Percentiles rank a stretch among this genome's conserved stretches.
Conservation (phyloP, 352 stramenopile species). For the Peronospora tabacina region DNA sequence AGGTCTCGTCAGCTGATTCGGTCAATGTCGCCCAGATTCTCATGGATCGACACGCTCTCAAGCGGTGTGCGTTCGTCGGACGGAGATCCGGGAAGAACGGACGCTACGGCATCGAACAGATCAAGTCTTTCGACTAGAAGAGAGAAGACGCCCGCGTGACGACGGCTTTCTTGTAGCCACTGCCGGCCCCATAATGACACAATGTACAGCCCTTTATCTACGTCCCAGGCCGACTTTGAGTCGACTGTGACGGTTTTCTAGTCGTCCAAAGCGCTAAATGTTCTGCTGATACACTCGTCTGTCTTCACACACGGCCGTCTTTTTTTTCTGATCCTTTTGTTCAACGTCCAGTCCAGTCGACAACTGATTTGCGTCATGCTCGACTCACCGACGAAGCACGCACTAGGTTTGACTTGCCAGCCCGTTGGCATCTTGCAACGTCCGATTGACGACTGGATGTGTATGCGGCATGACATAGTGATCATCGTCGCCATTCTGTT, state of each 20-base stretch:
- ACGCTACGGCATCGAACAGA: conserved; percentile 16
- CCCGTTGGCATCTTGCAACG: neutral
- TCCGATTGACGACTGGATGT: neutral
- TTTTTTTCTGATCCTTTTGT: neutral
- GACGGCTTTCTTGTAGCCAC: conserved; percentile 15
- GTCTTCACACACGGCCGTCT: no score
- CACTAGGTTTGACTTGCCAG: conserved; percentile 8
- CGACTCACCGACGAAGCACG: conserved; percentile 32
- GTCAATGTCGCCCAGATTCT: conserved; percentile 43
- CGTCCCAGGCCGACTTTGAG: neutral
- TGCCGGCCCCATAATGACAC: conserved; percentile 2
- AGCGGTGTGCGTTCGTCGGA: conserved; percentile 39
- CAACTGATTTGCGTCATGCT: conserved; percentile 11
- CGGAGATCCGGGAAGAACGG: conserved; percentile 18
- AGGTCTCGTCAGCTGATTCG: conserved; percentile 2
- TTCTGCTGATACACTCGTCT: no score
- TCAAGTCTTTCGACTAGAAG: conserved; percentile 3
- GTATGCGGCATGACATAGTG: conserved; percentile 22
- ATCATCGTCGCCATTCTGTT: conserved; percentile 49
- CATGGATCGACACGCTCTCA: conserved; percentile 51
- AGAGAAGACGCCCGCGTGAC: neutral
- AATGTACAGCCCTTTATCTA: conserved; percentile 13
- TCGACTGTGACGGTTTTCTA: neutral
- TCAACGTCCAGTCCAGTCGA: neutral
- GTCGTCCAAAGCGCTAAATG: no score